Base-by-base conservation (phyloP, 1,284 basidiomycete genomes). In the Pisolithus thermaeus region DNA sequence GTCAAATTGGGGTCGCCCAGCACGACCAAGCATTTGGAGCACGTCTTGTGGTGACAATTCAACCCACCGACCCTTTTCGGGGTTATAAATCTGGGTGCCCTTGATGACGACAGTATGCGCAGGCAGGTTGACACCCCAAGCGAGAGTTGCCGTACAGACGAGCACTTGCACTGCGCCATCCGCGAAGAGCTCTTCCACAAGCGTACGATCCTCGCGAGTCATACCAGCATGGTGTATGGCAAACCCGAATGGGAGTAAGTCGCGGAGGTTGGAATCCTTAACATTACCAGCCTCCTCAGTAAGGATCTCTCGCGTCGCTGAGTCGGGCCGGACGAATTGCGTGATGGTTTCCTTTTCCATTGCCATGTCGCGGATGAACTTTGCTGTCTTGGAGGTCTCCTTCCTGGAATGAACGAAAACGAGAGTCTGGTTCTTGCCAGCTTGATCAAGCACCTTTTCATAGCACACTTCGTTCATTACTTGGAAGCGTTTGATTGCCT, bases 221-320 rank as follows among this genome's bases (percentile, higher is more conserved):
- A 99, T 97, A 39, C 97, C 96, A n/a, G 97, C 97, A 62, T 99
- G 97, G 69, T 99, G 97, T 53, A 98, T 97, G 54, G 87, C 96
- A 59, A 99, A 97, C 1, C 97, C 96, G 59, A 98, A 99, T 0
- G 95, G 95, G 23, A 99, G 74, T 0, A 99, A 73, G 60, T 99
- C 97, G 64, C 86, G 83, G 50, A 99, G 71, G 63, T 95, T 90
- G 6, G 79, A 65, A 61, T 99, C 94, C 61, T 86, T 88, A 46
- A 91, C 90, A 51, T 90, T 87, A 51, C 84, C 83, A 7, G 89
- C 83, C 65, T 97, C 94, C 59, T 88, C 84, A 4, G 85, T 83
- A 49, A 97, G 70, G 53, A 97, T 92, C 70, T 95, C 93, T 25
- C 92, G 80, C 0, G 87, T 88, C 0, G 91, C 92, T 2, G 87